phyloP scores from a whole-genome alignment of 805 yeast species.

The Candida insectorum region DNA sequence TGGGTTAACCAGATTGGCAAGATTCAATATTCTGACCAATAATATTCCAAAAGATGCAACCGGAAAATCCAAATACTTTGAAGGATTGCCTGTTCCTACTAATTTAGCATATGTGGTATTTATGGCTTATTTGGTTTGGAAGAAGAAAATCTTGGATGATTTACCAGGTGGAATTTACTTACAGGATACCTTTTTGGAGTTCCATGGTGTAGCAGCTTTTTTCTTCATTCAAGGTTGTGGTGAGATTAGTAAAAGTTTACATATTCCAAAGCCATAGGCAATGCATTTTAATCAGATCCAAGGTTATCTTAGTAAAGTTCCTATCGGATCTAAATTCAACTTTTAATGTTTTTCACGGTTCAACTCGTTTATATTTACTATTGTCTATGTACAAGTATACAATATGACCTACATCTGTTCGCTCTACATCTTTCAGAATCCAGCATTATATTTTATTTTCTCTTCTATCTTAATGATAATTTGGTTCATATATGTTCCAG shows the following conservation, averaged over 20 bases:
- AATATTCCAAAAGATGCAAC: conserved; percentile 84
- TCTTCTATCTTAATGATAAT: too few relatives aligned
- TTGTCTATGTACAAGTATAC: too few relatives aligned
- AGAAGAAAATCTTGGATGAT: conserved; percentile 43
- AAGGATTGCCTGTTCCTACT: conserved; percentile 95
- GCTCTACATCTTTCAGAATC: too few relatives aligned
- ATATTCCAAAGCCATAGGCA: conserved; percentile 77
- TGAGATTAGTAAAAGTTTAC: conserved; percentile 86
- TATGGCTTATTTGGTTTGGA: conserved; percentile 67
- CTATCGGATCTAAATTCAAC: too few relatives aligned
- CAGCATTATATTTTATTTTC: too few relatives aligned
- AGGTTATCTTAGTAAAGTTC: neutral
- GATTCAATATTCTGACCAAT: conserved; percentile 92
- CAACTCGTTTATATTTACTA: too few relatives aligned
- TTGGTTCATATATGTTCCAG: too few relatives aligned
- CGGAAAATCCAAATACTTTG: conserved; percentile 90
- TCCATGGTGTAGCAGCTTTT: conserved; percentile 65
- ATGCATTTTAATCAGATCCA: too few relatives aligned
- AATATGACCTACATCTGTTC: too few relatives aligned
- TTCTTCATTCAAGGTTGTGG: conserved; percentile 83
- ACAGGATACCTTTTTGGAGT: conserved; percentile 56
- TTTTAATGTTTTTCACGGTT: too few relatives aligned
- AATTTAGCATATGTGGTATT: conserved; percentile 68
- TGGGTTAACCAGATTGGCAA: conserved; percentile 89
- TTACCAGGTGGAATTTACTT: conserved; percentile 68